Conservation (phyloP, 495 filamentous ascomycete species). For the Penicillium bovifimosum region DNA sequence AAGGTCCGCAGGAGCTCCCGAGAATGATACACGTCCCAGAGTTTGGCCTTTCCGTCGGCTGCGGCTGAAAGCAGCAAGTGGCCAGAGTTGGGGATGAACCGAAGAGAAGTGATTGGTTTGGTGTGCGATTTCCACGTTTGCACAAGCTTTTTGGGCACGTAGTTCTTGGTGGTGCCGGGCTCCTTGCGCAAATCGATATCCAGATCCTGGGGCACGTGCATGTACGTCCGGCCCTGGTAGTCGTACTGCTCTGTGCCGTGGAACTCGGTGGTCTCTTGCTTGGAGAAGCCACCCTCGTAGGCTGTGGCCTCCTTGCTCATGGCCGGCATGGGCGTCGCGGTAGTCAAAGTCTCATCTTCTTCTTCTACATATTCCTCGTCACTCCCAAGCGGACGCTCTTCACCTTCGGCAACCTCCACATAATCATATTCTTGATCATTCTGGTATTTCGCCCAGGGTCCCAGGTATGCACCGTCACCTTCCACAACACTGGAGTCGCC, state of each 20-base stretch:
- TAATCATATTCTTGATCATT: constrained; percentile 59
- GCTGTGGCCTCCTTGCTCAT: constrained; percentile 55
- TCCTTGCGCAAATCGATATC: constrained; percentile 85
- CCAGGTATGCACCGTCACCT: constrained; percentile 80
- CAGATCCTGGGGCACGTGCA: constrained; percentile 90
- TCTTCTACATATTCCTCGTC: constrained; percentile 78
- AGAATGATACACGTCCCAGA: constrained; percentile 90
- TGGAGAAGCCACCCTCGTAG: constrained; percentile 50
- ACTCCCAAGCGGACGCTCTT: constrained; percentile 59
- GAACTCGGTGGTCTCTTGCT: constrained; percentile 78
- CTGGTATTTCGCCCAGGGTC: constrained; percentile 89
- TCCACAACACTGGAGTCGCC: constrained; percentile 79
- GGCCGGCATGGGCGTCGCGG: constrained; percentile 44
- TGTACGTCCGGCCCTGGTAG: constrained; percentile 78
- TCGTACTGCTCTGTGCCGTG: constrained; percentile 78
- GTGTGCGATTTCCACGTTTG: constrained; percentile 86
- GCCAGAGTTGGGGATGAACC: constrained; percentile 80
- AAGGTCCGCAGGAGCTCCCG: constrained; percentile 85
- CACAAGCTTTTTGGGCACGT: constrained; percentile 84
- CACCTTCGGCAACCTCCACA: constrained; percentile 38
- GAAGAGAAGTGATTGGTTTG: constrained; percentile 78
- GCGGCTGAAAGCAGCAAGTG: constrained; percentile 82
- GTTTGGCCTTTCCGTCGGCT: constrained; percentile 85
- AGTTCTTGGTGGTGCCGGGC: constrained; percentile 73
- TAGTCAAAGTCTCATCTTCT: constrained; percentile 35